A percentile compares a stretch with the other conserved stretches of the same genome.
phyloP scores from a whole-genome alignment of 2,329 filamentous ascomycete species.

The Talaromyces sp. region DNA sequence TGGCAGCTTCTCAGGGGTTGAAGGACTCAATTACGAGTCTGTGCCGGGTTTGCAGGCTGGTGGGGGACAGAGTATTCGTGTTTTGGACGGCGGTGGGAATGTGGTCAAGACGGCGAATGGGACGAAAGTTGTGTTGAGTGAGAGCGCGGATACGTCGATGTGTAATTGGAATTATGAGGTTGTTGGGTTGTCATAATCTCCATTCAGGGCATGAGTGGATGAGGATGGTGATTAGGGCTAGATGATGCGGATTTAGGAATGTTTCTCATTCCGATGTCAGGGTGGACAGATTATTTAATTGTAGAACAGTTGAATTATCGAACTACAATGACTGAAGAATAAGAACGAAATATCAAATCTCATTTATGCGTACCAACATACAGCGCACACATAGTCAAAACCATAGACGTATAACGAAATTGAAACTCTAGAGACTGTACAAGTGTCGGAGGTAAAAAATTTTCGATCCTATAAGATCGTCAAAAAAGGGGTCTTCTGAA shows the following conservation, averaged over 20 bases:
- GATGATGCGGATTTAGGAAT: too few species aligned
- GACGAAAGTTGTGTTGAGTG: slow-evolving; percentile 10
- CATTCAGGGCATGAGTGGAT: too few species aligned
- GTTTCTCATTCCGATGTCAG: too few species aligned
- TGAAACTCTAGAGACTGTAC: slow-evolving; percentile 11
- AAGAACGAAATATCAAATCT: slow-evolving; percentile 1
- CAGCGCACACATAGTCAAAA: neutral
- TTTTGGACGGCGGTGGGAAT: slow-evolving; percentile 1
- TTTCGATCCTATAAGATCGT: slow-evolving; percentile 4
- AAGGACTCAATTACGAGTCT: slow-evolving; percentile 16
- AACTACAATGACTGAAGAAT: neutral
- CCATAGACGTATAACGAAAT: neutral
- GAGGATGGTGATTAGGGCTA: too few species aligned
- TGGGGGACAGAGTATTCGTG: slow-evolving; percentile 3
- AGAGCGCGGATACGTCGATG: slow-evolving; percentile 4
- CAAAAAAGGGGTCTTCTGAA: neutral
- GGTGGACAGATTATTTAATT: neutral
- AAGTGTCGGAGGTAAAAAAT: neutral
- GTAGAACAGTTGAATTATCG: neutral
- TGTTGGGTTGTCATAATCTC: slow-evolving; percentile 12
- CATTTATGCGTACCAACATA: neutral
- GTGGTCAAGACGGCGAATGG: slow-evolving; percentile 13
- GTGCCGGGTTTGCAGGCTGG: slow-evolving; percentile 16
- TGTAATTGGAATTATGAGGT: slow-evolving; percentile 21
- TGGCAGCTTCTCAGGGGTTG: neutral